phyloP scores from a whole-genome alignment of 2,329 filamentous ascomycete genomes.

The Colletotrichum liaoningense region DNA sequence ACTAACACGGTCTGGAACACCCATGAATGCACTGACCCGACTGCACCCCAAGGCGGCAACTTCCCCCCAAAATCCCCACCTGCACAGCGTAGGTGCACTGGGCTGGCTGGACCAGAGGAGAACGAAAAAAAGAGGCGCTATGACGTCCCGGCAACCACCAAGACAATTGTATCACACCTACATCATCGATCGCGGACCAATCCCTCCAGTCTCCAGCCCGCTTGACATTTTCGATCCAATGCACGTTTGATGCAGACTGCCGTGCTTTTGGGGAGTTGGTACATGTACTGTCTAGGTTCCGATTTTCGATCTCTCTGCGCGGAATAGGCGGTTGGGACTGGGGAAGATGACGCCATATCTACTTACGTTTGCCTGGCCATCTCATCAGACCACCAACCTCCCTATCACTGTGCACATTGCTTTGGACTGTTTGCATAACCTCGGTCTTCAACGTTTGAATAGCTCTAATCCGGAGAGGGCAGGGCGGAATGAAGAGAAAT shows the following conservation, averaged over 20 bases:
- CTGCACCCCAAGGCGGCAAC: neutral
- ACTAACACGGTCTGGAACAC: slow-evolving; percentile 10
- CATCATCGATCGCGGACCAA: slow-evolving; percentile 30
- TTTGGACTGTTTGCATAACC: slow-evolving; percentile 20
- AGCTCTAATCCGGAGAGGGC: neutral
- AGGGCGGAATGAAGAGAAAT: neutral
- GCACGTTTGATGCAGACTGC: slow-evolving; percentile 1
- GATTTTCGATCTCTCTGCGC: neutral
- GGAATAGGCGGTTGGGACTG: neutral
- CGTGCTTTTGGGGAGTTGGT: neutral
- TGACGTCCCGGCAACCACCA: slow-evolving; percentile 27
- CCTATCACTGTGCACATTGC: too few species aligned
- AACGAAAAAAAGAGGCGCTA: neutral
- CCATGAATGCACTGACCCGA: neutral
- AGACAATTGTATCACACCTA: slow-evolving; percentile 36
- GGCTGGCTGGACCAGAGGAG: too few species aligned
- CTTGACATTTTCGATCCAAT: neutral
- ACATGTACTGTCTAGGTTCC: slow-evolving; percentile 5
- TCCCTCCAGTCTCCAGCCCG: neutral
- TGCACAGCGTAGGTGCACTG: too few species aligned
- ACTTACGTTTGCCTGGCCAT: neutral
- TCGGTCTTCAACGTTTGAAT: neutral
- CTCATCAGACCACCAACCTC: slow-evolving; percentile 10
- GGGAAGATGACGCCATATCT: slow-evolving; percentile 23
- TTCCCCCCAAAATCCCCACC: neutral